These are phyloP conservation scores for Colletotrichum truncatum DNA, from an alignment of 2,329 filamentous ascomycete species.

Conservation along the genomic window DNA sequence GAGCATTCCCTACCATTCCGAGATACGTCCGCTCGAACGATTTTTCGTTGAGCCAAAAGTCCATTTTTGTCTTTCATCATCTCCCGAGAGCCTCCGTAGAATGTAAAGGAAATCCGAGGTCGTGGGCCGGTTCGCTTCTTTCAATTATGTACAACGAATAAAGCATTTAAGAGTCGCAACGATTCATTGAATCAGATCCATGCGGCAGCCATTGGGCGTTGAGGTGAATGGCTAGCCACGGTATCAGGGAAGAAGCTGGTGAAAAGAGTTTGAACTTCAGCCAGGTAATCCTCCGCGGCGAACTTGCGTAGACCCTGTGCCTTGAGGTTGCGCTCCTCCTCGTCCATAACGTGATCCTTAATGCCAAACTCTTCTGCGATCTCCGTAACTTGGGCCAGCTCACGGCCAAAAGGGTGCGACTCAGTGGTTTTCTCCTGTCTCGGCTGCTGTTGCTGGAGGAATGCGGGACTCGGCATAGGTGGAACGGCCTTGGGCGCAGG, in stretches of 20 bases:
- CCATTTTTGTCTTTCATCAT: slow-evolving; percentile 9
- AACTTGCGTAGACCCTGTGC: slow-evolving; percentile 78
- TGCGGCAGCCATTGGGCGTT: slow-evolving; percentile 42
- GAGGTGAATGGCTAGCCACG: slow-evolving; percentile 33
- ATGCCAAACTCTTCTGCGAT: slow-evolving; percentile 88
- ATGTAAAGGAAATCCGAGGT: not conserved
- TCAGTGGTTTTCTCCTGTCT: slow-evolving; percentile 46
- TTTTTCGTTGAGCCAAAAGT: not conserved
- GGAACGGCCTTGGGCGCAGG: slow-evolving; percentile 40
- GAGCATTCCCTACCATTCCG: not conserved
- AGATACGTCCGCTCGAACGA: not conserved
- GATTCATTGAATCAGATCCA: slow-evolving; percentile 55
- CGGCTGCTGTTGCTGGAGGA: slow-evolving; percentile 42
- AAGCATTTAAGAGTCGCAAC: not conserved
- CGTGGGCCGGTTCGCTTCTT: slow-evolving; percentile 18
- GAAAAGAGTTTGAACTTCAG: slow-evolving; percentile 78
- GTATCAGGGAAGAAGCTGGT: slow-evolving; percentile 64
- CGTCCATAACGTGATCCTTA: slow-evolving; percentile 69
- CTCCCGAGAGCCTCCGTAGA: not conserved
- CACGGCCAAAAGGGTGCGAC: slow-evolving; percentile 83
- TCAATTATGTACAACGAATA: slow-evolving; percentile 31
- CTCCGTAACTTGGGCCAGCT: slow-evolving; percentile 92
- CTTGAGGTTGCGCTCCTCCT: slow-evolving; percentile 77
- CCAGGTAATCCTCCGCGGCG: slow-evolving; percentile 83
- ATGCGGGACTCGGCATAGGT: slow-evolving; percentile 41